Base-by-base conservation (phyloP, 768 basidiomycete genomes). In the Pleurotus sapidus region DNA sequence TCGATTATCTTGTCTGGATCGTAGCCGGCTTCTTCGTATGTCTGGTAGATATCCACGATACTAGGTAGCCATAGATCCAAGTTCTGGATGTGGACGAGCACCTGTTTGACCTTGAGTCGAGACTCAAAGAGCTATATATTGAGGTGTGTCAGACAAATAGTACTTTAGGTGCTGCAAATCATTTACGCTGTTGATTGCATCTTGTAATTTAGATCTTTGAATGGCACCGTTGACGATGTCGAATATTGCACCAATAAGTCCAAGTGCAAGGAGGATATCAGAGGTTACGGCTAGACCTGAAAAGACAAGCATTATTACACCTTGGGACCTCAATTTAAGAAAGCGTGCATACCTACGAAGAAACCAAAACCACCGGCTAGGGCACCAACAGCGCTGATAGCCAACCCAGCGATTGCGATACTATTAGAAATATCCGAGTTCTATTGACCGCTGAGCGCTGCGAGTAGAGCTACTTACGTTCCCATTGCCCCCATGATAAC, bases 301-400 rank as follows among this genome's bases (percentile, higher is more conserved):
- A 43, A 17, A 3, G 2, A 34, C 30, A 34, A 34, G 11, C 11
- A 9, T 11, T 8, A 11, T 34, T 34, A 34, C 30, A 11, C 30
- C 8, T 34, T 34, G 18, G n/a, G 47, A 18, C 17, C n/a, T 27
- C 14, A 12, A 14, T 20, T 20, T 3, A 20, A 20, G 1, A 47
- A 30, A 3, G 2, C 17, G 20, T 23, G 17, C 43, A 27, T 38
- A 56, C 60, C 60, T 37, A 57, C 60, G 25, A 61, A 50, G 50
- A 61, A 61, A 5, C 60, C 60, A 53, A 61, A 55, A 3, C 60
- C 60, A 9, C 60, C 60, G 15, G 60, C 60, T 9, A 61, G 58
- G 17, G 60, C 53, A 9, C 60, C 60, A n/a, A 59, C 42, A 5
- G 48, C 38, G 37, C 60, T 61, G 6, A 61, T 59, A 8, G 39